A percentile compares a stretch with the other conserved stretches of the same genome.
These are phyloP conservation scores for Capsicum rhomboideum DNA, from an alignment of 257 asterid species.

Conservation along the genomic window DNA sequence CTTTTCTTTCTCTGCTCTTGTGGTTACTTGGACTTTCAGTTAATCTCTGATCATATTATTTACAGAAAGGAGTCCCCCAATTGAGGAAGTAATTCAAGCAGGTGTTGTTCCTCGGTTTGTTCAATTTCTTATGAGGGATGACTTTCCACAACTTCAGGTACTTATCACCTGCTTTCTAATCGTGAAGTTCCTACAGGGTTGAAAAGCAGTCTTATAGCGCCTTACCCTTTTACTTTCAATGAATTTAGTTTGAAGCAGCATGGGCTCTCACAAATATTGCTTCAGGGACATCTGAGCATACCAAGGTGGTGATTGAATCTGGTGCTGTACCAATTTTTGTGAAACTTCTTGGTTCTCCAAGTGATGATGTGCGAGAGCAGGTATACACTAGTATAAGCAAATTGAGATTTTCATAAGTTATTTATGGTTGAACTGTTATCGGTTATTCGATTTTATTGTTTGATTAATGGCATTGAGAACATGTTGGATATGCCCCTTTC, in stretches of 20 bases:
- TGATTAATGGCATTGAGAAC: neutral
- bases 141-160: slow-evolving; percentile 14
- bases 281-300: slow-evolving; percentile 12
- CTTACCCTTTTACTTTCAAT: neutral
- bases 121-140: slow-evolving; percentile 12
- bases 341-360: slow-evolving; percentile 16
- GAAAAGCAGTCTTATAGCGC: neutral
- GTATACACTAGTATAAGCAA: neutral
- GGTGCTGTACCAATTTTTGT: slow-evolving; percentile 20
- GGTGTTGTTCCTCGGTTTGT: slow-evolving; percentile 24
- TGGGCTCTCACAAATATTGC: slow-evolving; percentile 19
- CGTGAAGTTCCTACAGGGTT: neutral
- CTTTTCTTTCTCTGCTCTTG: neutral
- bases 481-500: neutral
- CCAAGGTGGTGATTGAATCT: slow-evolving; percentile 9
- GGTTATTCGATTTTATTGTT: neutral
- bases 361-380: slow-evolving; percentile 15
- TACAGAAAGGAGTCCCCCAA: slow-evolving; percentile 14
- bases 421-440: neutral
- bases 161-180: neutral
- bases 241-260: slow-evolving; percentile 13
- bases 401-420: neutral
- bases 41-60: neutral
- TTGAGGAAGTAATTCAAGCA: slow-evolving; percentile 13
- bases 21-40: neutral